Evolutionary conservation across 768 basidiomycete genomes (phyloP).

Genomic region (Tulasnella sp.): DNA sequence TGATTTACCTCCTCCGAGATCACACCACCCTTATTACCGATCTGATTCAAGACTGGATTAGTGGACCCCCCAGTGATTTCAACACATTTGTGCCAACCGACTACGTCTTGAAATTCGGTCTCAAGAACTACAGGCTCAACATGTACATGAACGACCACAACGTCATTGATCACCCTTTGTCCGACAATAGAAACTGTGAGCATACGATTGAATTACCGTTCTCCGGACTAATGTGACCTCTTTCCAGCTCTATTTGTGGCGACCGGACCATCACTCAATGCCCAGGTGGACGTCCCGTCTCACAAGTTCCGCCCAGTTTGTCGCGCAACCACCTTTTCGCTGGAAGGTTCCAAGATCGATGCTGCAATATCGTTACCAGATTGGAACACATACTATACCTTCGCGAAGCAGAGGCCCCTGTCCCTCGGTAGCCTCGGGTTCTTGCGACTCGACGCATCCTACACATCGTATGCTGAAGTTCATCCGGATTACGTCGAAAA

Average conservation of each 20-base stretch:
- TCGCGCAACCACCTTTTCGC: constrained; percentile 51
- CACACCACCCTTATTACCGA: constrained; percentile 93
- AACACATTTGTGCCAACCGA: constrained; percentile 73
- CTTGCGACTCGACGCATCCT: constrained; percentile 54
- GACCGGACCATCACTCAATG: constrained; percentile 45
- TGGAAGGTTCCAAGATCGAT: constrained; percentile 46
- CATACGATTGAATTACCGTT: neutral
- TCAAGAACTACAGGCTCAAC: constrained; percentile 68
- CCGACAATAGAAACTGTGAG: constrained; percentile 75
- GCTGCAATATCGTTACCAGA: constrained; percentile 61
- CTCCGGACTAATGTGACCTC: neutral
- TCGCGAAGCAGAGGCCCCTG: constrained; percentile 46
- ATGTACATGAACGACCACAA: constrained; percentile 92
- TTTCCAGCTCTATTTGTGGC: constrained; percentile 58
- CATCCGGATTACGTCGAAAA: constrained; percentile 66
- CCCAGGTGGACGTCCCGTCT: constrained; percentile 47
- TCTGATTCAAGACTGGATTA: constrained; percentile 83
- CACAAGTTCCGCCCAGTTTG: constrained; percentile 61
- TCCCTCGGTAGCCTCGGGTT: constrained; percentile 48
- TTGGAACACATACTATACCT: constrained; percentile 79
- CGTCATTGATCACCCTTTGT: constrained; percentile 80
- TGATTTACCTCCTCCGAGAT: constrained; percentile 73
- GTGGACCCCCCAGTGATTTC: constrained; percentile 70
- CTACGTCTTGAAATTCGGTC: constrained; percentile 57
- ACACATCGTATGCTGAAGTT: constrained; percentile 58